Base-by-base conservation (phyloP, 495 filamentous ascomycete genomes). In the Staphylotrichum tortipilum region DNA sequence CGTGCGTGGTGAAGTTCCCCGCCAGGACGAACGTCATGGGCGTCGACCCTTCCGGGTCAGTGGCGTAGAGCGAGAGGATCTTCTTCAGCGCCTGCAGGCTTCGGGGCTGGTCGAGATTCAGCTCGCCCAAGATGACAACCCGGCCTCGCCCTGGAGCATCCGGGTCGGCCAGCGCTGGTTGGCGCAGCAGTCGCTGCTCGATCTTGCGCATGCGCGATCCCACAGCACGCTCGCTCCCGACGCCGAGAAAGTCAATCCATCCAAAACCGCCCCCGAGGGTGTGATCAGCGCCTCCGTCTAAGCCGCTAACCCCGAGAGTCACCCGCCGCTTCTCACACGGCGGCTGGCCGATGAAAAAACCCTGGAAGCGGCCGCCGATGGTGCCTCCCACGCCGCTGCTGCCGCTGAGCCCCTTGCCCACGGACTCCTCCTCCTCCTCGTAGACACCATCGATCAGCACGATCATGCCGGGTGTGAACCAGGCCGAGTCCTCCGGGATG, bases 381-480 rank as follows among this genome's bases (percentile, higher is more conserved):
- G 82, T 85, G 17, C 90, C 89, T 17, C 90, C 90, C 26, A 96
- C 79, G 14, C 89, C 89, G 26, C 79, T 82, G 54, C 79, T 84
- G 9, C 83, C 80, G 26, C 85, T 85, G 0, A 94, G 71, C 1
- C 79, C 80, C 9, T 77, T 80, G 8, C 81, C 80, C 29, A 68
- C 66, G 23, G 78, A 75, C 57, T 80, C 79, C 47, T 85, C 85
- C 57, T 94, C 88, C 64, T 96, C 92, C 66, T 95, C 89, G 61
- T 97, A 98, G 18, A 89, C 78, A 2, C 92, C 92, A 59, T 97
- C 94, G 7, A 96, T 80, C 23, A 97, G 74, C 3, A 96, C 85
- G 49, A 98, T 88, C 88, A 95, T 95, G 2, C 92, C 92, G 0
- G 92, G 90, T 1, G 81, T 78, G 59, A 95, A 94, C 85, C 88